Base-by-base conservation (phyloP, 83 land plant genomes). In the Diphasiastrum complanatum region DNA sequence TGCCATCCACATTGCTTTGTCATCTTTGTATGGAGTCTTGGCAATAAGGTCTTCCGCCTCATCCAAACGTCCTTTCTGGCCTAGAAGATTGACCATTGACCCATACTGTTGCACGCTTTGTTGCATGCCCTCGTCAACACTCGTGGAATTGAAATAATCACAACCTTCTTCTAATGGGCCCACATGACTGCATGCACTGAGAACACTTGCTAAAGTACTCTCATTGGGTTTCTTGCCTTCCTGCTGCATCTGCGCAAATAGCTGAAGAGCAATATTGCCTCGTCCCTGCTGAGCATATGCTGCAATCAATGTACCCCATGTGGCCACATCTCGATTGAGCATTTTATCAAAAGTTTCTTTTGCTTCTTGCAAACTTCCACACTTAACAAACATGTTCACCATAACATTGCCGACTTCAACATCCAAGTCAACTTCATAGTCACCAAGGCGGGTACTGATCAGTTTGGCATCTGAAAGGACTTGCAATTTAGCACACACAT, bases 11-110 rank as follows among this genome's bases (percentile, higher is more conserved):
- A 58, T 24, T 18, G 24, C 11, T 22, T 23, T 25, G 27, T 32
- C 30, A 11, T 62, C 43, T 67, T 58, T n/a, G 20, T 57, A 2
- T 11, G 64, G 70, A 62, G 58, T 67, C 10, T 25, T 20, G 2
- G 30, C 26, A 4, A 67, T 31, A 52, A 67, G 58, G 27, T 59
- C 65, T 41, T 32, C 45, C 1, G 45, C 45, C 45, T 41, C 45
- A 32, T 41, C 45, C 18, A 41, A 18, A 14, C 45, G 1, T 18
- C 12, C 45, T 41, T 14, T 0, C 18, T 18, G 45, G 12, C 45
- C n/a, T n/a, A n/a, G n/a, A n/a, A n/a, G n/a, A n/a, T n/a, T n/a
- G n/a, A n/a, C n/a, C n/a, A n/a, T n/a, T n/a, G n/a, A n/a, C n/a
- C n/a, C n/a, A n/a, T n/a, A n/a, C n/a, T n/a, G n/a, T n/a, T n/a